A percentile compares a stretch with the other conserved stretches of the same genome.
Evolutionary conservation across 1,139 yeast genomes (phyloP).

Genomic region (Citeromyces hawaiiensis): DNA sequence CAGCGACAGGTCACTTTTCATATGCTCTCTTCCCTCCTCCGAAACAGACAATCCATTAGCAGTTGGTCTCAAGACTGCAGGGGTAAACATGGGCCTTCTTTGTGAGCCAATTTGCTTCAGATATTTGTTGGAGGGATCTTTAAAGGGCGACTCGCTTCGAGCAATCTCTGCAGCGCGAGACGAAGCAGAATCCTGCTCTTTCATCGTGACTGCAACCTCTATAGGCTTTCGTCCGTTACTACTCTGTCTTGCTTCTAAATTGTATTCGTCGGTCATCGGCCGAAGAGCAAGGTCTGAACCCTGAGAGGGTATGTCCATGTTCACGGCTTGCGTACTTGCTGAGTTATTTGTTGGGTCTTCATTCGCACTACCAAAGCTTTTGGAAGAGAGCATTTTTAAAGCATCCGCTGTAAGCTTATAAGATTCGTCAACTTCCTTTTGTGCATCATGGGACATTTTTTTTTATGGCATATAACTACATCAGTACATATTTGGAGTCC

Average conservation of each 20-base stretch:
- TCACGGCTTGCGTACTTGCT: neutral
- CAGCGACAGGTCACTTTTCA: constrained; percentile 1
- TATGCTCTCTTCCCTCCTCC: neutral
- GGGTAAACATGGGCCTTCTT: constrained; percentile 75
- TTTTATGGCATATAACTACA: neutral
- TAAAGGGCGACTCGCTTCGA: neutral
- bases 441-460: neutral
- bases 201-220: neutral
- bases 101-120: constrained; percentile 53
- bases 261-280: neutral
- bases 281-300: neutral
- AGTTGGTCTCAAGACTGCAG: constrained; percentile 67
- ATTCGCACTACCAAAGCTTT: neutral
- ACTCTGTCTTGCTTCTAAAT: neutral
- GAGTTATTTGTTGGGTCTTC: neutral
- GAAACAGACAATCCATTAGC: constrained; percentile 9
- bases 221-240: neutral
- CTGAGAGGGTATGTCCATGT: neutral
- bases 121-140: neutral
- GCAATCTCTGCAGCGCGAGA: neutral
- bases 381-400: neutral
- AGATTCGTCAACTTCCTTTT: neutral
- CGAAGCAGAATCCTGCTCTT: neutral
- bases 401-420: neutral
- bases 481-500: neutral